Conservation (phyloP, 2,329 filamentous ascomycete genomes). For the Colletotrichum scovillei region DNA sequence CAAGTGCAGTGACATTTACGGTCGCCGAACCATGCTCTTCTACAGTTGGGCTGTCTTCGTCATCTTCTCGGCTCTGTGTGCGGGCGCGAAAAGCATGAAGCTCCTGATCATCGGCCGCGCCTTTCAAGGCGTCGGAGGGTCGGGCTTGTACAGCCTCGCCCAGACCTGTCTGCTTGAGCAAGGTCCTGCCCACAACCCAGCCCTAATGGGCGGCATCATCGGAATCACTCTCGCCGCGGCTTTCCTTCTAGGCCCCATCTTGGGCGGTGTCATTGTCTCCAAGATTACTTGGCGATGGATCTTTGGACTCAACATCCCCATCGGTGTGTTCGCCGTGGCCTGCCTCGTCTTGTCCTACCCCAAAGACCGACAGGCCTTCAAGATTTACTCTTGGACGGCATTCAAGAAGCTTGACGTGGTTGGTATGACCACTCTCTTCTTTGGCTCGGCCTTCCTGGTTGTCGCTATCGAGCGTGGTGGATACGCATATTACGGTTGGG, state of each 20-base stretch:
- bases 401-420: conserved; percentile 63
- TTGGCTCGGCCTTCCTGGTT: conserved; percentile 64
- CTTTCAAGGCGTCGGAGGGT: conserved; percentile 70
- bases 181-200: conserved; percentile 62
- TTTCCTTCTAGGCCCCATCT: conserved; percentile 68
- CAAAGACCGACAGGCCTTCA: conserved; percentile 44
- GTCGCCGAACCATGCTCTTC: conserved; percentile 61
- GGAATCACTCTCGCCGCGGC: conserved; percentile 67
- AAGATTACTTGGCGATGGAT: conserved; percentile 67
- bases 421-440: conserved; percentile 61
- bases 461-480: conserved; percentile 69
- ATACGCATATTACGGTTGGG: conserved; percentile 63
- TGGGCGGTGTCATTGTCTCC: conserved; percentile 68
- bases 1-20: conserved; percentile 70
- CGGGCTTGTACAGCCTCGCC: conserved; percentile 70
- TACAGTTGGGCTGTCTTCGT: conserved; percentile 65
- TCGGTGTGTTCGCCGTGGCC: conserved; percentile 58
- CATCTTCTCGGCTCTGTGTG: conserved; percentile 67
- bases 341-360: conserved; percentile 61
- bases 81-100: conserved; percentile 60
- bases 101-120: conserved; percentile 67
- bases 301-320: conserved; percentile 71
- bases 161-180: conserved; percentile 69
- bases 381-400: conserved; percentile 53
- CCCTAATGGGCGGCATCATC: conserved; percentile 65